Percentiles rank a stretch among this genome's conserved stretches.
Evolutionary conservation across 164 flowering plant genomes (phyloP).

Genomic region (Piper betle): DNA sequence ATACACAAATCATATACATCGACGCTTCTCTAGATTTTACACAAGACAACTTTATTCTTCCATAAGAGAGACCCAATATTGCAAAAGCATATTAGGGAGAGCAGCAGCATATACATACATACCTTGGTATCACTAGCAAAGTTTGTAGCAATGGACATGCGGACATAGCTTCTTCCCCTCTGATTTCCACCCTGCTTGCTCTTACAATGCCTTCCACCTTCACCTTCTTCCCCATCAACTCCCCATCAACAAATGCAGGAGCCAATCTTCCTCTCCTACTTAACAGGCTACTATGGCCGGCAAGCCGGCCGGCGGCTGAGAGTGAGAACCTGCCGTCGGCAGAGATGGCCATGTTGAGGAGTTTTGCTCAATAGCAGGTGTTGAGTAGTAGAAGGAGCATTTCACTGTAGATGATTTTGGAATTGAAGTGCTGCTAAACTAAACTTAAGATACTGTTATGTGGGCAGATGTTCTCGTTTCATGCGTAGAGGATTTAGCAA

Average conservation of each 20-base stretch:
- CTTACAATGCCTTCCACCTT: conserved; percentile 2
- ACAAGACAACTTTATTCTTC: not conserved
- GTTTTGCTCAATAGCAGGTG: not conserved
- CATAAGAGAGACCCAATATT: not conserved
- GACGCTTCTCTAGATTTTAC: not conserved
- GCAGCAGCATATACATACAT: not conserved
- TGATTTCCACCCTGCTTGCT: not conserved
- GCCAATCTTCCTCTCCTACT: conserved; percentile 14
- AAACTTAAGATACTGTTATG: not conserved
- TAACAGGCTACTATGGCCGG: conserved; percentile 17
- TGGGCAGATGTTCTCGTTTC: conserved; percentile 7
- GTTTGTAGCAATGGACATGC: conserved; percentile 41
- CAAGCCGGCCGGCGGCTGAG: conserved; percentile 27
- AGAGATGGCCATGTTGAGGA: conserved; percentile 30
- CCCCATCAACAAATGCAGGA: conserved; percentile 46
- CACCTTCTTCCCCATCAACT: conserved; percentile 66
- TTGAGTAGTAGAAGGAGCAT: not conserved
- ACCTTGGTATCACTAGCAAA: conserved; percentile 46
- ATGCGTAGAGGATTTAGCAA: not conserved
- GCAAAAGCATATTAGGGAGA: not conserved
- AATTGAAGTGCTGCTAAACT: not conserved
- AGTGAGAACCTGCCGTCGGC: conserved; percentile 40
- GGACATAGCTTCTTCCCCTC: conserved; percentile 7
- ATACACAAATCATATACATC: not conserved
- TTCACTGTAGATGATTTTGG: not conserved